Evolutionary conservation across 2,329 filamentous ascomycete species (phyloP), one percentile per base, ranked within the genome.

Genomic region (Daldinia eschscholtzii): DNA sequence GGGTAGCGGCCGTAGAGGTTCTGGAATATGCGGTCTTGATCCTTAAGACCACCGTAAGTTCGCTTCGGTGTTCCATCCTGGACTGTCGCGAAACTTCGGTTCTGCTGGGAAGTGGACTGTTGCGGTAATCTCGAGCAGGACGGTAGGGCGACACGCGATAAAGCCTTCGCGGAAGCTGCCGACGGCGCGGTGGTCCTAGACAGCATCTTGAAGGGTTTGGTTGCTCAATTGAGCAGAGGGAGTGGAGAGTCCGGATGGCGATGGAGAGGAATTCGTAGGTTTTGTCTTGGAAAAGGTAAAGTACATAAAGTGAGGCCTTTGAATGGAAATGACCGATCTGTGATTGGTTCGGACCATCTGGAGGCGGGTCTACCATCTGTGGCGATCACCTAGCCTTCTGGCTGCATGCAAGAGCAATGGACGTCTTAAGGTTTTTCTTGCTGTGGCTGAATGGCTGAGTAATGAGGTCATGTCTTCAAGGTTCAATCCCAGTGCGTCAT

Each of bases 11-110:
- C 91, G 85, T 99, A 99, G 67, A 99, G 88, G 84, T 99, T 99
- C 85, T 97, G 94, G 85, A 99, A 99, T 83, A 99, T 99, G 77
- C 96, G 91, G 84, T 99, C 96, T 85, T 98, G 94, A 81, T 99
- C 96, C 84, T 90, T 92, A 76, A 99, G 88, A 65, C 93, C 94
- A 77, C 96, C 94, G 82, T 97, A 92, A 73, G 88, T 87, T 75
- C 88, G 89, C 81, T 92, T 91, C 58, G 91, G 86, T 71, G 88
- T 83, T 76, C 85, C 86, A 82, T 94, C 92, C 80, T 93, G 90
- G 75, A 94, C 92, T 69, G 92, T 93, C 77, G 93, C 93, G 83
- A 98, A 92, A 75, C 87, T 87, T 80, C 95, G 91, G 78, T 82
- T 82, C 80, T 89, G 88, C 75, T 88, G 87, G 75, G 85, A 83